These are phyloP conservation scores for Rhodamnia rubescens DNA, from an alignment of 345 rosid species.

Conservation along the genomic window DNA sequence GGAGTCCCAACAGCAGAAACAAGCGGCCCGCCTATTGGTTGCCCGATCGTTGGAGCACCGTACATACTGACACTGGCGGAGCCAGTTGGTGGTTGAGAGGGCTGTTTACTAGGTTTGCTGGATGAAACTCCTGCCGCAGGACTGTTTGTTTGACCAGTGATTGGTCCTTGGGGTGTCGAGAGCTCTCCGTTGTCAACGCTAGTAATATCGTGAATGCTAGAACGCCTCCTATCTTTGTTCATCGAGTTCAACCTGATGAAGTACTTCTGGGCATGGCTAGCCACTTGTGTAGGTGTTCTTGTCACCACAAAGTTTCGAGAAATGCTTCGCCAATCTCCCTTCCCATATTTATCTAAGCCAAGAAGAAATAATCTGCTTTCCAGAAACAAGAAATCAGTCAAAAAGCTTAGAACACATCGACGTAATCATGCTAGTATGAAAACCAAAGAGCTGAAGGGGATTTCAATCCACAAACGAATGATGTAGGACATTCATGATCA, in stretches of 20 bases:
- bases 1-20: constrained; percentile 95
- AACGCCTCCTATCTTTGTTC: constrained; percentile 92
- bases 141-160: constrained; percentile 78
- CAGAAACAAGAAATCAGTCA: background rate
- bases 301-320: constrained; percentile 92
- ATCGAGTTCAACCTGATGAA: constrained; percentile 83
- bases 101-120: constrained; percentile 51
- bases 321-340: constrained; percentile 98
- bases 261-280: constrained; percentile 96
- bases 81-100: constrained; percentile 32
- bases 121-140: constrained; percentile 37
- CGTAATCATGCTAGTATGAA: background rate
- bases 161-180: constrained; percentile 66
- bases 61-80: constrained; percentile 44
- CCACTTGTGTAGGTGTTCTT: constrained; percentile 97
- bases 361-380: constrained; percentile 79
- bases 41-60: constrained; percentile 67
- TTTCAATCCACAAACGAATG: background rate
- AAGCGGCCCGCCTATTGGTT: constrained; percentile 69
- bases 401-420: background rate
- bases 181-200: constrained; percentile 67
- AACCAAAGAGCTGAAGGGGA: background rate
- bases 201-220: constrained; percentile 95
- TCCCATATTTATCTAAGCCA: constrained; percentile 93
- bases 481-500: background rate